phyloP scores from a whole-genome alignment of 148 eudicot species.

The Silene conica region DNA sequence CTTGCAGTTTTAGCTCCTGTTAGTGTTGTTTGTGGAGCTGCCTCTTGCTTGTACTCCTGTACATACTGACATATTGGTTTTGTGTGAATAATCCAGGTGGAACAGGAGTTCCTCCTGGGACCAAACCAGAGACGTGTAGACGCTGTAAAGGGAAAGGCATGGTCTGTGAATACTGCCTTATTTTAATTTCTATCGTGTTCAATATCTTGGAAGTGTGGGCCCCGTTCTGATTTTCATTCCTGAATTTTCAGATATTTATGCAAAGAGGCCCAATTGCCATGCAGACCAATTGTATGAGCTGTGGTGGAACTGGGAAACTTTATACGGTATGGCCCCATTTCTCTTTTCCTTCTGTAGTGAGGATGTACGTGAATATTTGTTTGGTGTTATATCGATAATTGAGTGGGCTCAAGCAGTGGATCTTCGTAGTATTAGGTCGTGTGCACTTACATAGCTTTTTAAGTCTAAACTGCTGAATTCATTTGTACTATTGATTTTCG shows the following conservation, averaged over 20 bases:
- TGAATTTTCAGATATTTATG: conserved; percentile 40
- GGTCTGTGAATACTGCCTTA: conserved; percentile 41
- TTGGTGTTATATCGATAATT: neutral
- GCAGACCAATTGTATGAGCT: conserved; percentile 56
- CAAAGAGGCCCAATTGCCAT: conserved; percentile 57
- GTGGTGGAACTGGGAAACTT: conserved; percentile 74
- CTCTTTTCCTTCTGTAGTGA: neutral
- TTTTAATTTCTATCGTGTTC: neutral
- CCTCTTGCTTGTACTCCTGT: conserved; percentile 1
- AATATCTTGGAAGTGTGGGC: neutral
- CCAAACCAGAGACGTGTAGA: conserved; percentile 81
- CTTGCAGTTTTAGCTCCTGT: conserved; percentile 1
- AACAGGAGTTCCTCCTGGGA: conserved; percentile 94
- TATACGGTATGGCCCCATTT: conserved; percentile 47
- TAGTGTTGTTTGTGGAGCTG: neutral
- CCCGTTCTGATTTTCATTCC: conserved; percentile 17
- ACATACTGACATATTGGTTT: conserved; percentile 3
- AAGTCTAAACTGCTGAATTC: neutral
- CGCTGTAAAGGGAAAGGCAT: conserved; percentile 83
- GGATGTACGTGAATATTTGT: neutral
- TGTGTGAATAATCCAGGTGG: conserved; percentile 49
- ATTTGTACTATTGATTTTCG: neutral
- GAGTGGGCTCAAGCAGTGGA: neutral
- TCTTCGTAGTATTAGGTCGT: neutral
- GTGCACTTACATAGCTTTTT: neutral